Base-by-base conservation (phyloP, 805 yeast species). In the Torulaspora franciscae region DNA sequence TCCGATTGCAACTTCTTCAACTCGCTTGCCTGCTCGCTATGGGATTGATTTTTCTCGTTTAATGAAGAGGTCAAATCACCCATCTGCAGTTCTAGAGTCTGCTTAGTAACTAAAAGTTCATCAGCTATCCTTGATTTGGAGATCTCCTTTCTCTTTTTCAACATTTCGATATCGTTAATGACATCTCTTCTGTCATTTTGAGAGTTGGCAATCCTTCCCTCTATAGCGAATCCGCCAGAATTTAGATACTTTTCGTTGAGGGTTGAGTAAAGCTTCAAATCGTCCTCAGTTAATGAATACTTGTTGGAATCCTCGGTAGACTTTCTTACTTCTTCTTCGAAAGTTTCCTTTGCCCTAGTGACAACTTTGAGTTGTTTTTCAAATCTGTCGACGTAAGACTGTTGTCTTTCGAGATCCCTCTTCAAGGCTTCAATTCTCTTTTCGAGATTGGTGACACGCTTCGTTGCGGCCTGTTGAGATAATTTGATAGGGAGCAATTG, bases 401-500 rank as follows among this genome's bases (percentile, higher is more conserved):
- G 51, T 56, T 85, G 90, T 39, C 77, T 70, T 5, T 67, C 66
- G 11, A 75, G 62, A 55, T 87, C 95, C 2, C 57, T 58, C 2
- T 64, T 48, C 15, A 86, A 61, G 35, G 79, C 78, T 23, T 64
- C 68, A 4, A 77, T 66, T 57, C 81, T 77, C 29, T 67, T 68
- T 39, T 71, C 72, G 37, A 72, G 68, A 29, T 72, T 72, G 6
- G 57, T 55, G 2, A 80, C 65, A 49, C 80, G 81, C 39, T 71
- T 71, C 8, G 59, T 52, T 0, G 76, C 54, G 7, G 82, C 70
- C 8, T 69, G 69, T 43, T 74, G 74, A 48, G 79, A 80, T 6
- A 87, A 76, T 26, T 72, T 74, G 4, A 83, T 59, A 1, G 95
- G 95, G 24, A 84, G 71, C 40, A 85, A 54, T 6, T 74, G 73